Base-by-base conservation (phyloP, 768 basidiomycete species). In the Sutorius australiensis region DNA sequence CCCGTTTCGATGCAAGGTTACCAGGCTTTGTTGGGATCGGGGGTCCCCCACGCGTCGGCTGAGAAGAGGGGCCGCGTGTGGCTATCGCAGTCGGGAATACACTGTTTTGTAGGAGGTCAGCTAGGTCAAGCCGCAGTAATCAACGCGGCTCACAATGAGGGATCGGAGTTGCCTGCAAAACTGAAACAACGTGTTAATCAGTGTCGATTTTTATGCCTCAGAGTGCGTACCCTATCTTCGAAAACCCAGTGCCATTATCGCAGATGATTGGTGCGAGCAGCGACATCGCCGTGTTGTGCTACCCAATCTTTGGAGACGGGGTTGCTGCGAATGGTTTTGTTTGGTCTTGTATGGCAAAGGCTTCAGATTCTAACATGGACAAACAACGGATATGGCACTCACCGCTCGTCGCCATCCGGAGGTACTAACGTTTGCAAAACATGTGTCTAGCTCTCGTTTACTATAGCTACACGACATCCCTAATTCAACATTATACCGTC, bases 51-150 rank as follows among this genome's bases (percentile, higher is more conserved):
- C 87, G 78, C 9, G 73, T 71, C 8, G 79, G 54, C 58, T 84
- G 80, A 0, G 82, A 54, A 3, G 87, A 76, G 11, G 86, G 81
- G 84, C 57, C 92, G 82, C 66, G 66, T 12, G 93, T 94, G 5
- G 95, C 92, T 60, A 98, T 98, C 28, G 95, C 94, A 8, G 95
- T 98, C 2, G 97, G 95, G 67, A 98, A 97, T n/a, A 98, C 94
- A 67, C 90, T 93, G 39, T 34, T 48, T 27, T 44, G 44, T 24
- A 24, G 24, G 24, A 3, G 27, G 41, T 62, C 31, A 51, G 46
- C 41, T 47, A 24, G 42, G 53, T 52, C 40, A 31, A 45, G 44
- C 39, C 43, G 32, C 46, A 31, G 51, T 36, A 41, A 50, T 50
- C 45, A 16, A 11, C 43, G 46, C 48, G 32, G 80, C 89, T 72